These are phyloP conservation scores for Cantharellus anzutake DNA, from an alignment of 768 basidiomycete species.

Conservation along the genomic window DNA sequence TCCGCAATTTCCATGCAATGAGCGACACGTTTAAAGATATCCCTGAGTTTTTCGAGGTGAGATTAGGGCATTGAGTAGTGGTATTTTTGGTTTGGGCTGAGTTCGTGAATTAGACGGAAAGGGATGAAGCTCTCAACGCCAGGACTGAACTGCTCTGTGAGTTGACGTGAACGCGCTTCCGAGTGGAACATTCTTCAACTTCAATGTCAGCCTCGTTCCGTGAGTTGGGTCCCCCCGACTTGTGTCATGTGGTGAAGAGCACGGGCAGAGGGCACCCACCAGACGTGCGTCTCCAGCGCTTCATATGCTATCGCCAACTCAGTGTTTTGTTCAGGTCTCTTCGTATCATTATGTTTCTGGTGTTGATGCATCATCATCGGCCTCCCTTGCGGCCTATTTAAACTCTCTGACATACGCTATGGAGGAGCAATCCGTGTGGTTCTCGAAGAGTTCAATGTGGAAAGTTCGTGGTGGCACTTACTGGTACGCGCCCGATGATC, in stretches of 20 bases:
- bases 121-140: constrained; percentile 75
- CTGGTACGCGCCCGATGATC: constrained; percentile 34
- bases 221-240: constrained; percentile 92
- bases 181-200: constrained; percentile 8
- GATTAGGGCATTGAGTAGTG: constrained; percentile 7
- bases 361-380: constrained; percentile 96
- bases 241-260: constrained; percentile 90
- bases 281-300: constrained; percentile 40
- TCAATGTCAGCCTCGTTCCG: constrained; percentile 62
- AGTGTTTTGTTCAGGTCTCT: constrained; percentile 38
- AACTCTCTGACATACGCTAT: constrained; percentile 95
- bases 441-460: constrained; percentile 66
- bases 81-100: background rate
- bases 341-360: constrained; percentile 98
- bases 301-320: background rate
- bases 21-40: constrained; percentile 43
- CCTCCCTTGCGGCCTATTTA: constrained; percentile 92
- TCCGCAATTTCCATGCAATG: background rate
- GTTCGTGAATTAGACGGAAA: constrained; percentile 39
- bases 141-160: constrained; percentile 82
- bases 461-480: constrained; percentile 87
- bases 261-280: constrained; percentile 66
- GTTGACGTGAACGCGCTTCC: constrained; percentile 17
- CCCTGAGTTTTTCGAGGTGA: constrained; percentile 90
- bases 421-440: constrained; percentile 85